A percentile compares a stretch with the other conserved stretches of the same genome.
Conservation (phyloP, 2,329 filamentous ascomycete genomes). For the Lasiodiplodia sp. region DNA sequence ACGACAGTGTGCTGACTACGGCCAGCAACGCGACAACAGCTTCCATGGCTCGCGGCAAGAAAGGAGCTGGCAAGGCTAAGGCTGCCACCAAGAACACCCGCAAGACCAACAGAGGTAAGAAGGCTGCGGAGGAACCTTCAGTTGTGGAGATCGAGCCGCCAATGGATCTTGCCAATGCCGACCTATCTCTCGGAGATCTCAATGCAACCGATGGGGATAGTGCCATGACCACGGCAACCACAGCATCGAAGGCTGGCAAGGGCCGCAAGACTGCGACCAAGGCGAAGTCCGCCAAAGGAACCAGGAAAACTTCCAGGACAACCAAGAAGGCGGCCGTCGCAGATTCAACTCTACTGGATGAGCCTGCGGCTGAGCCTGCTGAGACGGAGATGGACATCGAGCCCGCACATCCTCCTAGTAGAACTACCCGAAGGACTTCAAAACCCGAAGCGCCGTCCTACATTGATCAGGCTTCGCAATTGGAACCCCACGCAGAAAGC, state of each 20-base stretch:
- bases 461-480: constrained; percentile 4
- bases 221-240: constrained; percentile 56
- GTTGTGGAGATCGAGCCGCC: constrained; percentile 9
- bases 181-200: constrained; percentile 22
- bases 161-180: not conserved
- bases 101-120: constrained; percentile 47
- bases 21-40: constrained; percentile 52
- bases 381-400: constrained; percentile 2
- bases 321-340: constrained; percentile 42
- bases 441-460: constrained; percentile 6
- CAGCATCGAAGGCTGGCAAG: constrained; percentile 43
- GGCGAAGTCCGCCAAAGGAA: constrained; percentile 35
- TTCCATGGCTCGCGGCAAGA: constrained; percentile 39
- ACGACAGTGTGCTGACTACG: constrained; percentile 62
- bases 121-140: constrained; percentile 38
- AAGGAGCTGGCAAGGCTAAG: constrained; percentile 52
- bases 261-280: constrained; percentile 57
- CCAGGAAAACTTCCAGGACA: constrained; percentile 46
- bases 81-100: constrained; percentile 57
- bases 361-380: not conserved
- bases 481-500: not conserved
- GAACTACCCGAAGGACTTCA: constrained; percentile 7
- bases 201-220: constrained; percentile 61
- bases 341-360: constrained; percentile 14
- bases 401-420: not conserved